Conservation (phyloP, 768 basidiomycete species). For the Collybiopsis luxurians region DNA sequence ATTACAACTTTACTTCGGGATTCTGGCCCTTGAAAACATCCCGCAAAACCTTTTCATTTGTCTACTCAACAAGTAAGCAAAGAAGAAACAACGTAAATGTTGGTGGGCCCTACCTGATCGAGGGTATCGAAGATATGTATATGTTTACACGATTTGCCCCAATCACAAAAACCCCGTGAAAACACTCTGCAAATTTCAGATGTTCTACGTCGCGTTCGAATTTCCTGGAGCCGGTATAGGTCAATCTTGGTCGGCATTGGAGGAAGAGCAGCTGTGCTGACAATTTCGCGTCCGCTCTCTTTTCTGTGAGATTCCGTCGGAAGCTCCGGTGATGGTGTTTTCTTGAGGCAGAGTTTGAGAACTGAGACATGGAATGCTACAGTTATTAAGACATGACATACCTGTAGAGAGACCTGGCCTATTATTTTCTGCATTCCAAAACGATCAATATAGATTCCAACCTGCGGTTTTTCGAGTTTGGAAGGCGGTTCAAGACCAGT, state of each 20-base stretch:
- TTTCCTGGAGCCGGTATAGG: not conserved
- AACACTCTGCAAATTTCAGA: not conserved
- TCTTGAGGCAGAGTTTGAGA: not conserved
- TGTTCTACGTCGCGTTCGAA: not conserved
- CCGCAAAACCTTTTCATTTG: not conserved
- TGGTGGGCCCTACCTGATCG: not conserved
- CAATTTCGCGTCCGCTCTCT: not conserved
- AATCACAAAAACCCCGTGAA: not conserved
- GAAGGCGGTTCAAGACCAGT: not conserved
- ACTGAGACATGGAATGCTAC: not conserved
- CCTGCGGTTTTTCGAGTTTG: not conserved
- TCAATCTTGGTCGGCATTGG: not conserved
- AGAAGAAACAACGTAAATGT: too few relatives aligned
- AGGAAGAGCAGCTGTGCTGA: not conserved
- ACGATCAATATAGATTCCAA: not conserved
- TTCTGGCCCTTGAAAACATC: not conserved
- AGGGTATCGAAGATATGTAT: not conserved
- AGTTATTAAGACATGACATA: not conserved
- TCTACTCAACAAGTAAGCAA: not conserved
- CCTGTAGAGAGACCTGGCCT: not conserved
- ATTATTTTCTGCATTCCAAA: not conserved
- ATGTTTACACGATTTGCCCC: not conserved
- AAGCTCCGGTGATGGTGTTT: not conserved
- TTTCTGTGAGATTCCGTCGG: not conserved
- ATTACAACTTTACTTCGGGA: not conserved